Evolutionary conservation across 257 asterid species (phyloP).

Genomic region (Penstemon barbatus): DNA sequence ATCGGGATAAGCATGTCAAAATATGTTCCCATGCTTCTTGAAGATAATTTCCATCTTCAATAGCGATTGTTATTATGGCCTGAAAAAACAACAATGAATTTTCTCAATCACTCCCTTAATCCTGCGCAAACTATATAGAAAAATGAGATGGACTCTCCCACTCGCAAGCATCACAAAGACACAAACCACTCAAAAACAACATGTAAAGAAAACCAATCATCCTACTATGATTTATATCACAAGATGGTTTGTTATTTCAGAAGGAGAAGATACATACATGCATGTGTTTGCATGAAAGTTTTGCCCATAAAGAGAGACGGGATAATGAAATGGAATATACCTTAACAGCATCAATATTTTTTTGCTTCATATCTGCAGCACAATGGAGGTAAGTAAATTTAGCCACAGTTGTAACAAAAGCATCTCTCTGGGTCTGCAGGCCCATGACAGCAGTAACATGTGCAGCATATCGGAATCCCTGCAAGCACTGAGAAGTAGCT

Average conservation of each 20-base stretch:
- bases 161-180: slow-evolving; percentile 11
- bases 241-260: slow-evolving; percentile 2
- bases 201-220: slow-evolving; percentile 17
- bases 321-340: slow-evolving; percentile 42
- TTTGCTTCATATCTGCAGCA: slow-evolving; percentile 99
- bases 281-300: slow-evolving; percentile 17
- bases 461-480: slow-evolving; percentile 91
- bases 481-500: slow-evolving; percentile 88
- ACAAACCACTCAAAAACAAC: slow-evolving; percentile 20
- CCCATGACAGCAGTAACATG: slow-evolving; percentile 95
- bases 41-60: slow-evolving; percentile 93
- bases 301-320: slow-evolving; percentile 25
- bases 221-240: slow-evolving; percentile 14
- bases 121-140: not conserved
- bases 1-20: slow-evolving; percentile 95
- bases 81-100: slow-evolving; percentile 37
- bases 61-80: slow-evolving; percentile 95
- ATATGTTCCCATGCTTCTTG: slow-evolving; percentile 98
- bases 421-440: slow-evolving; percentile 98
- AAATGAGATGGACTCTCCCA: not conserved
- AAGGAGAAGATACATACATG: not conserved
- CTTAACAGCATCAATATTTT: slow-evolving; percentile 95
- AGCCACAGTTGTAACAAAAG: slow-evolving; percentile 96
- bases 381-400: slow-evolving; percentile 97
- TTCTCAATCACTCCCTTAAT: slow-evolving; percentile 17